Percentiles rank a stretch among this genome's conserved stretches.
phyloP scores from a whole-genome alignment of 2,329 filamentous ascomycete species.

The Colletotrichum sp. region DNA sequence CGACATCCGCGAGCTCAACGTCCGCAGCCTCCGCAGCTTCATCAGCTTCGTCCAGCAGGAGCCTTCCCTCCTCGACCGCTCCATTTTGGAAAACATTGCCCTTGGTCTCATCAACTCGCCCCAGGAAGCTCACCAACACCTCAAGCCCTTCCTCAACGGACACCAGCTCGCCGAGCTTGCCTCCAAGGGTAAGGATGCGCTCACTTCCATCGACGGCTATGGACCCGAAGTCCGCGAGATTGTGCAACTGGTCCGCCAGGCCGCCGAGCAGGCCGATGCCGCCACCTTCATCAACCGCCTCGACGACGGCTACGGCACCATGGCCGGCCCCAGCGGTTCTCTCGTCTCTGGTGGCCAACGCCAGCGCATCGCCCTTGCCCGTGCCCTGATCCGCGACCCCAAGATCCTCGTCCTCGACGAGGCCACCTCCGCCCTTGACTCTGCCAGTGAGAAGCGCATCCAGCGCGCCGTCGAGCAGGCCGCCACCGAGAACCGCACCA shows the following conservation, averaged over 20 bases:
- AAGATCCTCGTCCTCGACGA: conserved; percentile 56
- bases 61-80: conserved; percentile 34
- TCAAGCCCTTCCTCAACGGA: conserved; percentile 45
- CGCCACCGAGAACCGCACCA: conserved; percentile 56
- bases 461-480: conserved; percentile 42
- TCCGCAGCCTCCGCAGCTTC: conserved; percentile 33
- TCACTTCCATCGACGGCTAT: conserved; percentile 22
- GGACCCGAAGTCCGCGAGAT: conserved; percentile 42
- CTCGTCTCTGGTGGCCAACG: conserved; percentile 57
- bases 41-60: conserved; percentile 39
- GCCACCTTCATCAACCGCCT: conserved; percentile 52
- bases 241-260: conserved; percentile 45
- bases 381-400: conserved; percentile 54
- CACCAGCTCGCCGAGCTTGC: conserved; percentile 51
- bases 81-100: conserved; percentile 47
- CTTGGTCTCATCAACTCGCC: conserved; percentile 43
- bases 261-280: conserved; percentile 61
- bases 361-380: conserved; percentile 55
- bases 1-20: conserved; percentile 40
- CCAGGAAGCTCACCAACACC: conserved; percentile 31
- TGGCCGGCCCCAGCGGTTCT: conserved; percentile 50
- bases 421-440: conserved; percentile 57
- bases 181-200: conserved; percentile 26
- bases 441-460: conserved; percentile 51
- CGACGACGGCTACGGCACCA: conserved; percentile 51